These are phyloP conservation scores for Daldinia vernicosa DNA, from an alignment of 495 filamentous ascomycete species.

Conservation along the genomic window DNA sequence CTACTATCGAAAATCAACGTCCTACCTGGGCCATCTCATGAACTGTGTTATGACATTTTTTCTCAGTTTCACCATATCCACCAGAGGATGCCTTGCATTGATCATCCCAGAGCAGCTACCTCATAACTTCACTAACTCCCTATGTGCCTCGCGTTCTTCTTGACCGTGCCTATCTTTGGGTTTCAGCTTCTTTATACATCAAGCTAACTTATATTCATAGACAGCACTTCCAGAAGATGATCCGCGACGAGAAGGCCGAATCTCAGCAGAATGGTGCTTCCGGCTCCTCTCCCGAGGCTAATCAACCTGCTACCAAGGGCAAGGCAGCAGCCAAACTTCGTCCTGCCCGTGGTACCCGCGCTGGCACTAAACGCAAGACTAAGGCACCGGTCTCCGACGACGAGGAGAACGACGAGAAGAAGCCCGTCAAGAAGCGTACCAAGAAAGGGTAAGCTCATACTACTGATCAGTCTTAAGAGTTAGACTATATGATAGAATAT, in stretches of 20 bases:
- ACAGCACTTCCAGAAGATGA: conserved; percentile 25
- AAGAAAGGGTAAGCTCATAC: conserved; percentile 7
- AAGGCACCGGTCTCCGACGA: neutral
- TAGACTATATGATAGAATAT: neutral
- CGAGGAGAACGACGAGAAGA: conserved; percentile 2
- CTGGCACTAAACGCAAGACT: neutral
- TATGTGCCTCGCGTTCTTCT: neutral
- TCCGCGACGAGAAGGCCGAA: neutral
- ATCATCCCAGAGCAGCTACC: neutral
- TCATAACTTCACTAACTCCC: neutral
- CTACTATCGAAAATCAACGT: no score
- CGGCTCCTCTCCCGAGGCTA: neutral
- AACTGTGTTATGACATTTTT: neutral
- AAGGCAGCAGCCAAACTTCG: neutral
- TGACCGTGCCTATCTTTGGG: neutral
- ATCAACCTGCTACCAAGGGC: neutral
- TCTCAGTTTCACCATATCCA: neutral
- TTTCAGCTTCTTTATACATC: neutral
- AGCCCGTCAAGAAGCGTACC: neutral
- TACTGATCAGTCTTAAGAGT: neutral
- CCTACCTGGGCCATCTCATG: neutral
- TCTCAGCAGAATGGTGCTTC: neutral
- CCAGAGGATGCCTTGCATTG: neutral
- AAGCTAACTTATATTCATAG: conserved; percentile 26
- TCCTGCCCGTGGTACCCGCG: neutral